Base-by-base conservation (phyloP, 495 filamentous ascomycete genomes). In the Hypoxylon crocopeplum region DNA sequence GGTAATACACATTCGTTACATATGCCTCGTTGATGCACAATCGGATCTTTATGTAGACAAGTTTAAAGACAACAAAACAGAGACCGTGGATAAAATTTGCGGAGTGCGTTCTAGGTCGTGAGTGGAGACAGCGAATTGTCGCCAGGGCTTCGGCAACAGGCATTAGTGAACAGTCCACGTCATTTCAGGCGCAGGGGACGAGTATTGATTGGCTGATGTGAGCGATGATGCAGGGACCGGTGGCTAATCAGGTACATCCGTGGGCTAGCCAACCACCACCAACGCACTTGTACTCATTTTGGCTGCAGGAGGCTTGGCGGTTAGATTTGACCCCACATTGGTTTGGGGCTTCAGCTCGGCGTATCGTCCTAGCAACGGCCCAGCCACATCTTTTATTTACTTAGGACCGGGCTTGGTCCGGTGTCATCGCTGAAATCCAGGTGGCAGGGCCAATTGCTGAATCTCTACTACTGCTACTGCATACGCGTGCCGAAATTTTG, bases 371-470 rank as follows among this genome's bases (percentile, higher is more conserved):
- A 50, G 65, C 68, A 70, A 70, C 68, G 34, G n/a, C 53, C 68
- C 68, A 70, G 68, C 68, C 68, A 70, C 68, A 68, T 66, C 55
- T 68, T 70, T 68, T 70, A 68, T 70, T 70, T 68, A 70, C 68
- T 68, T 62, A 19, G 33, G 11, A 15, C n/a, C 20, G 12, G 37
- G n/a, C n/a, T 16, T 20, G n/a, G 40, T 24, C 51, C 46, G 59
- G 37, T 54, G 41, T 46, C 51, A 60, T 56, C 62, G 29, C 24
- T 2, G 20, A 64, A 68, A 68, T 59, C 34, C 60, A 45, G 48
- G 59, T 57, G 57, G 54, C 55, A 64, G 59, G 50, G 30, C 64
- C 64, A 62, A 68, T 68, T 59, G 50, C 33, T 48, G 24, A 49
- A 36, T 61, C 47, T 63, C 32, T 65, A 36, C 52, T 39, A 41